Percentiles rank a stretch among this genome's conserved stretches.
phyloP scores from a whole-genome alignment of 2,329 filamentous ascomycete species.

The Diaporthe citriasiana region DNA sequence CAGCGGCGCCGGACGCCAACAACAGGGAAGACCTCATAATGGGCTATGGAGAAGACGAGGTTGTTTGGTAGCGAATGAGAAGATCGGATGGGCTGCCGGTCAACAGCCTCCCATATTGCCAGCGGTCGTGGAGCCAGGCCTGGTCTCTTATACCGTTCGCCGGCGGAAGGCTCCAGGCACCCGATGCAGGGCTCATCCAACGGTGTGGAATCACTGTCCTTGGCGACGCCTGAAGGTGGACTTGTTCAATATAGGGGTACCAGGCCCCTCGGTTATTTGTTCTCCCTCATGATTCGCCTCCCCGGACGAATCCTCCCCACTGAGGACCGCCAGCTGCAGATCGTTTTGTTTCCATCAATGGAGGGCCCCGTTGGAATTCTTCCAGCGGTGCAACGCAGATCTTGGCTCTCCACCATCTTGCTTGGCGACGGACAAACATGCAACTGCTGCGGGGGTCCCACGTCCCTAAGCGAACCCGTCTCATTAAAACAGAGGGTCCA shows the following conservation, averaged over 20 bases:
- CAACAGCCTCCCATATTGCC: not conserved
- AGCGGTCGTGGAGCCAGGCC: not conserved
- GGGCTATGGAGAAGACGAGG: conserved; percentile 20
- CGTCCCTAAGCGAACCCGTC: not conserved
- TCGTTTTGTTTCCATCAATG: conserved; percentile 29
- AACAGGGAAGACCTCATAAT: conserved; percentile 29
- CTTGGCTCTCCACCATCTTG: conserved; percentile 32
- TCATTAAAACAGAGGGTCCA: conserved; percentile 33
- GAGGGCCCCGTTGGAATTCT: conserved; percentile 22
- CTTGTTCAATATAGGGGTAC: conserved; percentile 24
- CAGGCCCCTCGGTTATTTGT: not conserved
- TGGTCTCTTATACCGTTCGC: conserved; percentile 25
- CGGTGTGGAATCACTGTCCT: conserved; percentile 17
- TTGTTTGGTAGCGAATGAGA: conserved; percentile 30
- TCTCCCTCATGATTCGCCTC: conserved; percentile 19
- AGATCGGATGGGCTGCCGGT: conserved; percentile 24
- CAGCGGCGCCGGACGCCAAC: conserved; percentile 62
- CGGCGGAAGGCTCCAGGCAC: conserved; percentile 6
- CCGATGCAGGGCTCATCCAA: conserved; percentile 22
- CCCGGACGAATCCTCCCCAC: conserved; percentile 21
- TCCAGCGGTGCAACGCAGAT: conserved; percentile 28
- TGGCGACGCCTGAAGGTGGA: conserved; percentile 26
- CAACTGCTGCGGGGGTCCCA: conserved; percentile 2
- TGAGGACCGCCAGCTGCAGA: conserved; percentile 12
- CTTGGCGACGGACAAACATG: conserved; percentile 31